These are phyloP conservation scores for Ophiosphaerella narmari DNA, from an alignment of 2,329 filamentous ascomycete species.

Conservation along the genomic window DNA sequence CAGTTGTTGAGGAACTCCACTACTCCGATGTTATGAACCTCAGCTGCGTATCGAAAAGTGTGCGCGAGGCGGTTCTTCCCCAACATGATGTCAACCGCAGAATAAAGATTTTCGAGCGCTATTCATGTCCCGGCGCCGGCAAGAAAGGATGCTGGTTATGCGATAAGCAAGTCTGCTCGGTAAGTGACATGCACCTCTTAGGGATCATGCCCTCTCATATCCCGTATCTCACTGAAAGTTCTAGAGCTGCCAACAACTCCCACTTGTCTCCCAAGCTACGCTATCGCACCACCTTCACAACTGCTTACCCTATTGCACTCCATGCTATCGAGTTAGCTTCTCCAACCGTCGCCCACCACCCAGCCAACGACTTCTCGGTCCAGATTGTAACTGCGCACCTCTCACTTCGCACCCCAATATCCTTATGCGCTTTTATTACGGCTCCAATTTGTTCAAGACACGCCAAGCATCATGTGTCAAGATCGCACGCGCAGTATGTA, in stretches of 20 bases:
- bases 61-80: conserved; percentile 30
- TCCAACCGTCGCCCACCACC: not conserved
- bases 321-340: conserved; percentile 21
- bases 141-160: conserved; percentile 30
- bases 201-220: no score
- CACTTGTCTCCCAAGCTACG: conserved; percentile 9
- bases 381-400: conserved; percentile 21
- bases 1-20: conserved; percentile 31
- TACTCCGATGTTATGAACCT: conserved; percentile 32
- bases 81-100: conserved; percentile 17
- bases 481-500: conserved; percentile 13
- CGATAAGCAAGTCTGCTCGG: conserved; percentile 23
- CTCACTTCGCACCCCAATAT: not conserved
- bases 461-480: not conserved
- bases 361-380: not conserved
- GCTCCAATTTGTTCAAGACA: not conserved
- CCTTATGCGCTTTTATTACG: conserved; percentile 3
- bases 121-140: conserved; percentile 19
- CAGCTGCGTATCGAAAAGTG: conserved; percentile 27
- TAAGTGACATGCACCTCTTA: conserved; percentile 3
- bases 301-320: conserved; percentile 28
- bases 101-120: conserved; percentile 20
- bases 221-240: not conserved
- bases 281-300: conserved; percentile 23
- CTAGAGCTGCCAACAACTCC: conserved; percentile 11